A percentile compares a stretch with the other conserved stretches of the same genome.
These are phyloP conservation scores for Nematocida parisii DNA, from an alignment of 371 early-diverging fungal species.

Conservation along the genomic window DNA sequence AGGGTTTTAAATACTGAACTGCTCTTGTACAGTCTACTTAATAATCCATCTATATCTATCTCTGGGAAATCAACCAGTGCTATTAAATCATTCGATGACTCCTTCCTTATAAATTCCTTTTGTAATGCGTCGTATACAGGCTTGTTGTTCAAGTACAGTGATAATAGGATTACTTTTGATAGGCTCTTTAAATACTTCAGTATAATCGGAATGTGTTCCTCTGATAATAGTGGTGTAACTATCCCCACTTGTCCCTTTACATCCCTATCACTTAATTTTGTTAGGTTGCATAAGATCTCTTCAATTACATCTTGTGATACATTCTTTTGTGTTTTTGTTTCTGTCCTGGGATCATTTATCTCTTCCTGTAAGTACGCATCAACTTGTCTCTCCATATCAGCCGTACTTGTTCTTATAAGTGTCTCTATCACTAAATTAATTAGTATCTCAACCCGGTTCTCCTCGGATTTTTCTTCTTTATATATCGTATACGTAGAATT, in stretches of 20 bases:
- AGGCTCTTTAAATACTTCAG: conserved; percentile 3
- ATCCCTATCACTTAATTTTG: conserved; percentile 17
- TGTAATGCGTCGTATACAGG: conserved; percentile 18
- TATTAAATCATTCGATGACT: not conserved
- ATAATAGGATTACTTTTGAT: not conserved
- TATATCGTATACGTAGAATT: conserved; percentile 7
- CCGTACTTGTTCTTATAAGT: conserved; percentile 36
- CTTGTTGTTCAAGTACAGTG: conserved; percentile 27
- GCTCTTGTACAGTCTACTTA: conserved; percentile 4
- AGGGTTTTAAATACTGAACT: conserved; percentile 21
- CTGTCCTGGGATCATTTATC: conserved; percentile 13
- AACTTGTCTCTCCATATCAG: conserved; percentile 39
- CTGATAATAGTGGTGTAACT: not conserved
- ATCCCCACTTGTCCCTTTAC: not conserved
- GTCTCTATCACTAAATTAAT: conserved; percentile 35
- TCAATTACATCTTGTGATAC: conserved; percentile 29
- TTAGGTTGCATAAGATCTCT: conserved; percentile 19
- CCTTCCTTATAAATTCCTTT: conserved; percentile 10
- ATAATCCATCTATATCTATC: conserved; percentile 24
- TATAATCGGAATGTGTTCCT: conserved; percentile 10
- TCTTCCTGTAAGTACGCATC: conserved; percentile 17
- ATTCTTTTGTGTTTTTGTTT: not conserved
- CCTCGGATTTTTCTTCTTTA: conserved; percentile 16
- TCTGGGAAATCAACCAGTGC: conserved; percentile 35
- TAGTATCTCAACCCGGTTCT: not conserved